phyloP scores from a whole-genome alignment of 1,284 basidiomycete species.

The Cerrena zonata region DNA sequence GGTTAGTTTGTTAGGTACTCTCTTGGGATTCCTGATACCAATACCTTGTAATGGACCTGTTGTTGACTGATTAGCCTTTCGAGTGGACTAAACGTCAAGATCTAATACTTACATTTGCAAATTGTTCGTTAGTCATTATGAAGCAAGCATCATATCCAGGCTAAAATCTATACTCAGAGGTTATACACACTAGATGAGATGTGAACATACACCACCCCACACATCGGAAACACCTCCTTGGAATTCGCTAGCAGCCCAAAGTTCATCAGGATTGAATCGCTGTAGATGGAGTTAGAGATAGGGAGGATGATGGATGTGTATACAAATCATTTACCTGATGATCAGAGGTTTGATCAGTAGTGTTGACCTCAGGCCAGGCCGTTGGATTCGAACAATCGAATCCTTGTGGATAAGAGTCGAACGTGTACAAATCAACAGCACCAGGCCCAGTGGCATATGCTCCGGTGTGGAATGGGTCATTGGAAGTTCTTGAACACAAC shows the following conservation, averaged over 20 bases:
- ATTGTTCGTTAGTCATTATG: conserved; percentile 39
- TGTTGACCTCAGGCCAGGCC: conserved; percentile 37
- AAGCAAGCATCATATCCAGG: conserved; percentile 39
- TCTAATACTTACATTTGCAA: conserved; percentile 31
- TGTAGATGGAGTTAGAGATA: conserved; percentile 18
- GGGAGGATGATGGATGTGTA: conserved; percentile 10
- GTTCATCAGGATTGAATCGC: conserved; percentile 27
- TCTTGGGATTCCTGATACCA: too few species aligned
- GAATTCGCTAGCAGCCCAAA: conserved; percentile 32
- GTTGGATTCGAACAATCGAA: conserved; percentile 46
- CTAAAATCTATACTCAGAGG: conserved; percentile 26
- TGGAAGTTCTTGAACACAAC: conserved; percentile 38
- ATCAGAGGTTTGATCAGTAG: conserved; percentile 23
- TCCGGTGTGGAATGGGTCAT: conserved; percentile 27
- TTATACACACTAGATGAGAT: background rate
- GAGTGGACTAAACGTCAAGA: background rate
- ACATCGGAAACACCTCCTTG: conserved; percentile 33
- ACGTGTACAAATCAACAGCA: conserved; percentile 43
- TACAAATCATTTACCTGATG: conserved; percentile 22
- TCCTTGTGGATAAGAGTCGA: conserved; percentile 45
- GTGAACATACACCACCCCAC: conserved; percentile 18
- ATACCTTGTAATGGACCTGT: conserved; percentile 15
- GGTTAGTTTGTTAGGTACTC: too few species aligned
- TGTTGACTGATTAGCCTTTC: too few species aligned
- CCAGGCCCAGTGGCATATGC: conserved; percentile 26